Percentiles rank a stretch among this genome's conserved stretches.
These are phyloP conservation scores for Aristolochia fimbriata DNA, from an alignment of 164 flowering plant species.

Conservation along the genomic window DNA sequence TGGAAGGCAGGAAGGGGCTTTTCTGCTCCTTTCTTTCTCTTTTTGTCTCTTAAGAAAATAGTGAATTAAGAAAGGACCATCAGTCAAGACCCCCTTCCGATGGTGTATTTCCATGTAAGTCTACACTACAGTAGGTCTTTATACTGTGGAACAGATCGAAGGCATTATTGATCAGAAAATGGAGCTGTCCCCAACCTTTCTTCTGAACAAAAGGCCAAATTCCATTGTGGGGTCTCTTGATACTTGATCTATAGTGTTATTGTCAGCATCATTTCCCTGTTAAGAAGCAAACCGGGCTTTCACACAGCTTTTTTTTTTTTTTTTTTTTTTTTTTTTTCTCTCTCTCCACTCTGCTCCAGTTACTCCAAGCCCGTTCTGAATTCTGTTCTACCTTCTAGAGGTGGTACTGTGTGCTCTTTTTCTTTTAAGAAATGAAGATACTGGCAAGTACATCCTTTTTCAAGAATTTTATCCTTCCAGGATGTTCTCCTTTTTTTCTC, in stretches of 20 bases:
- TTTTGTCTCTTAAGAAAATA: too few species aligned
- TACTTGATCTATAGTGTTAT: slow-evolving; percentile 2
- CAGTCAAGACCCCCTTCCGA: too few species aligned
- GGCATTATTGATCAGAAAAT: too few species aligned
- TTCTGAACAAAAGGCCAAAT: too few species aligned
- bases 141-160: too few species aligned
- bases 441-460: neutral
- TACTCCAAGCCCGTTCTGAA: neutral
- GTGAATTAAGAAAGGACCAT: too few species aligned
- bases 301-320: too few species aligned
- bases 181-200: too few species aligned
- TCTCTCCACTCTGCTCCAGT: neutral
- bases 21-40: neutral
- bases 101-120: neutral
- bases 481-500: neutral
- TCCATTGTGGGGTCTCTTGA: neutral
- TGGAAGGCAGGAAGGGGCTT: neutral
- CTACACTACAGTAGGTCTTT: too few species aligned
- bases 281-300: neutral
- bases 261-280: neutral
- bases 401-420: neutral
- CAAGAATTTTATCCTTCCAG: neutral
- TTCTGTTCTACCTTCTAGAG: neutral
- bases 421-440: slow-evolving; percentile 5
- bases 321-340: too few species aligned